These are phyloP conservation scores for Venustampulla echinocandica DNA, from an alignment of 495 filamentous ascomycete genomes.

Conservation along the genomic window DNA sequence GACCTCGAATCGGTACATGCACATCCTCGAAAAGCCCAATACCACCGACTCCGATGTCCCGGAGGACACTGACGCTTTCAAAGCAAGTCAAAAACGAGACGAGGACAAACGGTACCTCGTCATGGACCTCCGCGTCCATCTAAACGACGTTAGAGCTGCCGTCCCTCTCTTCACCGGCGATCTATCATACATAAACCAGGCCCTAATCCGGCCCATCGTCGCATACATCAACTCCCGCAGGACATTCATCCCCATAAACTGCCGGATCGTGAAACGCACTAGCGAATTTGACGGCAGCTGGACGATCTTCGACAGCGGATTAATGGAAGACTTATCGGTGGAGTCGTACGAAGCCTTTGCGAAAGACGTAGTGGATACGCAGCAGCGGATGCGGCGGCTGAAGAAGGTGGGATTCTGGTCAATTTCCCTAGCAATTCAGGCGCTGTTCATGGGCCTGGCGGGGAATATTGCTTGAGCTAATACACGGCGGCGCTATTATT, in stretches of 20 bases:
- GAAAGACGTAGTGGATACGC: slow-evolving; percentile 74
- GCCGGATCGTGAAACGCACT: slow-evolving; percentile 80
- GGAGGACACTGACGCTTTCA: slow-evolving; percentile 8
- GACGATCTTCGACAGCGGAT: slow-evolving; percentile 86
- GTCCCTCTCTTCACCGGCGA: slow-evolving; percentile 85
- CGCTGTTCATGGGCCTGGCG: slow-evolving; percentile 91
- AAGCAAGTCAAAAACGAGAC: slow-evolving; percentile 21
- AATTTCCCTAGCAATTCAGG: slow-evolving; percentile 80
- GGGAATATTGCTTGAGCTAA: slow-evolving; percentile 59
- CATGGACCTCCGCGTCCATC: slow-evolving; percentile 81
- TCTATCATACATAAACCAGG: slow-evolving; percentile 91
- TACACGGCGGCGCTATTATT: background rate
- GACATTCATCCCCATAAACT: slow-evolving; percentile 90
- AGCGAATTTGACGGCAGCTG: slow-evolving; percentile 92
- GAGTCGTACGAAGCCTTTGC: slow-evolving; percentile 94
- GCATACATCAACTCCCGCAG: slow-evolving; percentile 93
- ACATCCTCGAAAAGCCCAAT: slow-evolving; percentile 31
- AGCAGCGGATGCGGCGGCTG: slow-evolving; percentile 74
- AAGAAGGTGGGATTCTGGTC: slow-evolving; percentile 98
- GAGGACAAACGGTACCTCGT: slow-evolving; percentile 64
- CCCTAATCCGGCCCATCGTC: slow-evolving; percentile 92
- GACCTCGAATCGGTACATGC: slow-evolving; percentile 55
- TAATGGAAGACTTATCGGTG: slow-evolving; percentile 92
- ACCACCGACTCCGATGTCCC: slow-evolving; percentile 18
- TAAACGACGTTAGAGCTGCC: slow-evolving; percentile 84